Conservation (phyloP, 1,284 basidiomycete genomes). For the Meira nashicola region DNA sequence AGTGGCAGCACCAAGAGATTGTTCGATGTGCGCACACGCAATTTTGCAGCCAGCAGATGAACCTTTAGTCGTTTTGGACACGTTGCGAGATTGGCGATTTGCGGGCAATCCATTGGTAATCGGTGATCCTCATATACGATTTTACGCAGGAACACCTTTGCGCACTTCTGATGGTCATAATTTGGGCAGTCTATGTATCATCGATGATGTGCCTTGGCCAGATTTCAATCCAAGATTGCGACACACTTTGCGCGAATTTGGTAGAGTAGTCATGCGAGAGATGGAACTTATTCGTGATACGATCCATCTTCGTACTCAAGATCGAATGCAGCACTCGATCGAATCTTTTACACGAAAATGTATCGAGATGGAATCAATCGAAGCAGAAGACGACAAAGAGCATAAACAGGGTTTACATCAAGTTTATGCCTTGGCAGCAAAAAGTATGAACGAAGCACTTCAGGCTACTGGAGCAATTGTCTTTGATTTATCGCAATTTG, state of each 20-base stretch:
- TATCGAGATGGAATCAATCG: constrained; percentile 72
- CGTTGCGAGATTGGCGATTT: constrained; percentile 80
- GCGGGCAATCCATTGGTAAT: constrained; percentile 71
- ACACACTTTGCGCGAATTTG: constrained; percentile 90
- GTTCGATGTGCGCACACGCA: constrained; percentile 75
- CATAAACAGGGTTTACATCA: constrained; percentile 63
- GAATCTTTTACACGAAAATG: constrained; percentile 92
- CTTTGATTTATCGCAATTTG: constrained; percentile 83
- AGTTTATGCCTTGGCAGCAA: constrained; percentile 79
- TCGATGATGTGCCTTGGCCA: constrained; percentile 74
- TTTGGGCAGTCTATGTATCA: constrained; percentile 78
- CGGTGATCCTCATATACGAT: constrained; percentile 67
- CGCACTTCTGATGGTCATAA: constrained; percentile 84
- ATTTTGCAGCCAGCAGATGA: constrained; percentile 81
- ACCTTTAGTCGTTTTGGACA: constrained; percentile 78
- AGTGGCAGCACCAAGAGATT: constrained; percentile 59
- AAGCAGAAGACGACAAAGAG: constrained; percentile 14
- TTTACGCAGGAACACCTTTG: constrained; percentile 86
- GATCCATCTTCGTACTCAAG: constrained; percentile 84
- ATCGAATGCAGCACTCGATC: constrained; percentile 89
- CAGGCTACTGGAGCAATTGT: constrained; percentile 87
- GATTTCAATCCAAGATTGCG: constrained; percentile 84
- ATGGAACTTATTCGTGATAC: constrained; percentile 92
- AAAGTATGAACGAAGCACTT: constrained; percentile 78
- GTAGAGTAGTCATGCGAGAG: constrained; percentile 83